Conservation (phyloP, 352 stramenopile genomes). For the Pythium volutum region DNA sequence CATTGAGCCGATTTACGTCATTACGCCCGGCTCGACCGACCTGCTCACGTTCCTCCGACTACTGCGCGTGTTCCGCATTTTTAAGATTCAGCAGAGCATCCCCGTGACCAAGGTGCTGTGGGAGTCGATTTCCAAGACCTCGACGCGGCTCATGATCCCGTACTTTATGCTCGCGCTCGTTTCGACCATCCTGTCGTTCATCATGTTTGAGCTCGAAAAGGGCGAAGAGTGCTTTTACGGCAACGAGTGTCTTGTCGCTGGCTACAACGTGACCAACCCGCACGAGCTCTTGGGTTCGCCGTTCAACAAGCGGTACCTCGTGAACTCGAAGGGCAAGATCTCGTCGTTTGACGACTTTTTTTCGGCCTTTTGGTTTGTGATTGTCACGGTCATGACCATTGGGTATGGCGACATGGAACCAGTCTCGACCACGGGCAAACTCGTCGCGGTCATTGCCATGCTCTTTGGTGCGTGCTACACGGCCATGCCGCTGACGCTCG, state of each 20-base stretch:
- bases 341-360: constrained; percentile 81
- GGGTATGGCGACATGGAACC: constrained; percentile 80
- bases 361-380: constrained; percentile 83
- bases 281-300: constrained; percentile 44
- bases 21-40: constrained; percentile 57
- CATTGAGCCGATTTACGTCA: constrained; percentile 56
- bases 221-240: constrained; percentile 78
- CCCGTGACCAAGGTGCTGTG: constrained; percentile 72
- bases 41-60: constrained; percentile 58
- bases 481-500: constrained; percentile 74
- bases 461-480: constrained; percentile 82
- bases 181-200: constrained; percentile 69
- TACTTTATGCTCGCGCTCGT: constrained; percentile 81
- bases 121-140: constrained; percentile 84
- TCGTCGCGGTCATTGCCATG: constrained; percentile 74
- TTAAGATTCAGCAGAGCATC: constrained; percentile 80
- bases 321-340: constrained; percentile 65
- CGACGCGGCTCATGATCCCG: constrained; percentile 62
- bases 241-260: constrained; percentile 50
- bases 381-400: constrained; percentile 69
- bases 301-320: constrained; percentile 64
- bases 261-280: constrained; percentile 59
- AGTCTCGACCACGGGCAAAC: constrained; percentile 58
- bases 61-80: constrained; percentile 62
- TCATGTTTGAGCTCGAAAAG: constrained; percentile 81